Evolutionary conservation across 2,329 filamentous ascomycete species (phyloP).

Genomic region (Diaporthe sp.): DNA sequence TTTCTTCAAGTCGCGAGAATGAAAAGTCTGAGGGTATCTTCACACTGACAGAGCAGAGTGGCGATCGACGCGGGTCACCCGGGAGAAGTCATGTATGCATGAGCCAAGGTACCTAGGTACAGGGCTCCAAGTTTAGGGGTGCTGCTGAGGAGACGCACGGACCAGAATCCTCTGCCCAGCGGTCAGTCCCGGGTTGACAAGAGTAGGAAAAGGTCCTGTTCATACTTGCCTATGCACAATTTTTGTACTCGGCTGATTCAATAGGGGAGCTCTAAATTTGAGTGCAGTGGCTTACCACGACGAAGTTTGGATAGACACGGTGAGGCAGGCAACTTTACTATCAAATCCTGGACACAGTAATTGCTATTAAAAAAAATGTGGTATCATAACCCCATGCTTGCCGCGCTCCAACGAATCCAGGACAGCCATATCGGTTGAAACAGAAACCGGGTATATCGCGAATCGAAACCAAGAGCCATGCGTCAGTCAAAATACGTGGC

Average conservation of each 20-base stretch:
- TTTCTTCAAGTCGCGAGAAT: neutral
- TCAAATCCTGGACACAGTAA: neutral
- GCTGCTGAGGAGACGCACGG: neutral
- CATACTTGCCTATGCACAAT: no score
- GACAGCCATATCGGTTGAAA: slow-evolving; percentile 11
- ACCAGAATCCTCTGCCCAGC: neutral
- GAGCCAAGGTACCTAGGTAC: neutral
- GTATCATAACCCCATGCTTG: slow-evolving; percentile 28
- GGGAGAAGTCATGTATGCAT: neutral
- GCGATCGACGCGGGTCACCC: neutral
- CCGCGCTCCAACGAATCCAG: slow-evolving; percentile 10
- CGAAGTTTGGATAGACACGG: neutral
- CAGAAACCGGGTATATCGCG: slow-evolving; percentile 27
- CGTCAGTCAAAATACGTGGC: slow-evolving; percentile 5
- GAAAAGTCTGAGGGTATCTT: neutral
- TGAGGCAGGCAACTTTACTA: neutral
- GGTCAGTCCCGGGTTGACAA: neutral
- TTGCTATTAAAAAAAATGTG: slow-evolving; percentile 19
- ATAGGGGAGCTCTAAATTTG: no score
- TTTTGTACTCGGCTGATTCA: neutral
- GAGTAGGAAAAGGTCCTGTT: neutral
- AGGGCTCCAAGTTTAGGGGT: neutral
- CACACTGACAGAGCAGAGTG: neutral
- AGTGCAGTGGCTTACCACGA: neutral
- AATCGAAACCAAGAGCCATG: slow-evolving; percentile 1